Conservation (phyloP, 2,329 filamentous ascomycete genomes). For the Curvularia verruculosa region DNA sequence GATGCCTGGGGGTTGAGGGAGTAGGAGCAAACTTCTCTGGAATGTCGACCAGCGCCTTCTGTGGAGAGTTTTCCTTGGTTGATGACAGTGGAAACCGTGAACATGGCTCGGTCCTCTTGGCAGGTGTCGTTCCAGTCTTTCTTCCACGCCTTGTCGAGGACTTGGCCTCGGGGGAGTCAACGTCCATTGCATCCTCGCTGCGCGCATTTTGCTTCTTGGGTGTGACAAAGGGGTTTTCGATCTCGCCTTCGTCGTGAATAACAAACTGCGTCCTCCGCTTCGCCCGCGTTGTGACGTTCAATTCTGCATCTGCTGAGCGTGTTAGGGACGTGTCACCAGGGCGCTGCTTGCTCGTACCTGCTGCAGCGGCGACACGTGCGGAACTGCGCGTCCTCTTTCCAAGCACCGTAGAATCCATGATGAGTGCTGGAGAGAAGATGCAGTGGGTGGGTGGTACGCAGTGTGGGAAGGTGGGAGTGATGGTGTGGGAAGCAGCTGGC, state of each 20-base stretch:
- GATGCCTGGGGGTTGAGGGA: constrained; percentile 76
- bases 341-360: constrained; percentile 32
- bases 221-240: constrained; percentile 64
- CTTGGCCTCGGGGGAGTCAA: constrained; percentile 51
- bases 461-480: constrained; percentile 24
- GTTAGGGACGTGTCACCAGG: constrained; percentile 32
- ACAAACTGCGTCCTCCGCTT: constrained; percentile 55
- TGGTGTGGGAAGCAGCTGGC: constrained; percentile 19
- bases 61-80: constrained; percentile 55
- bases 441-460: constrained; percentile 29
- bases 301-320: constrained; percentile 32
- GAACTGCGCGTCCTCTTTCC: constrained; percentile 49
- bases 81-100: constrained; percentile 53
- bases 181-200: constrained; percentile 53
- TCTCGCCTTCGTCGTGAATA: constrained; percentile 67
- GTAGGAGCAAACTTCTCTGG: constrained; percentile 55
- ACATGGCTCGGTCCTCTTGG: constrained; percentile 56
- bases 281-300: constrained; percentile 43
- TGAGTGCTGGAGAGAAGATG: constrained; percentile 25
- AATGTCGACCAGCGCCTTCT: constrained; percentile 57
- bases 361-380: constrained; percentile 29
- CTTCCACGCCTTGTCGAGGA: constrained; percentile 46
- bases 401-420: constrained; percentile 45
- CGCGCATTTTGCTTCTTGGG: constrained; percentile 42
- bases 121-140: constrained; percentile 47